Evolutionary conservation across 1,139 yeast species (phyloP).

Genomic region (Saccharomyces hybrid): DNA sequence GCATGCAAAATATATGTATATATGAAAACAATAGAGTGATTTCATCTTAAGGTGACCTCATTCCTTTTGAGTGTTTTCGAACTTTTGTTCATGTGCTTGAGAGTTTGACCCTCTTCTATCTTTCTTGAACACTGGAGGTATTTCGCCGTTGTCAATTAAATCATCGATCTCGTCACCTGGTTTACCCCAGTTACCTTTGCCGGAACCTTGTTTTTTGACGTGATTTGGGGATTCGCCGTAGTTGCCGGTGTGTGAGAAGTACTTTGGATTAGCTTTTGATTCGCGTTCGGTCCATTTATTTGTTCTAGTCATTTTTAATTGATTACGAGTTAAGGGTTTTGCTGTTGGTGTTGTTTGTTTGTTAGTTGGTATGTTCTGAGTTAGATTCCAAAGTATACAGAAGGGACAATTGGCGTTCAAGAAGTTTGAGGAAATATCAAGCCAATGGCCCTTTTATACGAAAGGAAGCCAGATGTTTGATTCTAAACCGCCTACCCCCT

Average conservation of each 20-base stretch:
- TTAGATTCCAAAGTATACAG: not conserved
- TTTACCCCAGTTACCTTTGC: slow-evolving; percentile 69
- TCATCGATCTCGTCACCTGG: slow-evolving; percentile 61
- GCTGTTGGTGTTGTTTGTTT: not conserved
- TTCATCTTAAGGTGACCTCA: not conserved
- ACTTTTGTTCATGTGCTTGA: slow-evolving; percentile 34
- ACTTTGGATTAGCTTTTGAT: slow-evolving; percentile 52
- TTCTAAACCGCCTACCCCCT: not conserved
- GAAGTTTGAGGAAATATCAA: not conserved
- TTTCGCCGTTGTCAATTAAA: slow-evolving; percentile 37
- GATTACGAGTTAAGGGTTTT: not conserved
- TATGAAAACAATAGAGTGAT: slow-evolving; percentile 1
- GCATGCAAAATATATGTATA: slow-evolving; percentile 5
- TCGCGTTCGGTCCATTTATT: slow-evolving; percentile 69
- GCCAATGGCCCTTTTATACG: not conserved
- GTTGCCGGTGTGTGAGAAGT: slow-evolving; percentile 70
- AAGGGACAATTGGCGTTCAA: not conserved
- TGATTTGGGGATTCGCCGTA: slow-evolving; percentile 61
- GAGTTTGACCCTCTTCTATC: slow-evolving; percentile 41
- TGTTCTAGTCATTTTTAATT: slow-evolving; percentile 67
- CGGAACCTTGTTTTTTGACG: slow-evolving; percentile 79
- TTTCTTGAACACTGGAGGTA: slow-evolving; percentile 37
- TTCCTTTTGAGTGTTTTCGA: slow-evolving; percentile 26
- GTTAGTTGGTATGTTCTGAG: not conserved
- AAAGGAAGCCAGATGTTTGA: not conserved